A percentile compares a stretch with the other conserved stretches of the same genome.
Conservation (phyloP, 495 filamentous ascomycete species). For the Clohesyomyces aquaticus region DNA sequence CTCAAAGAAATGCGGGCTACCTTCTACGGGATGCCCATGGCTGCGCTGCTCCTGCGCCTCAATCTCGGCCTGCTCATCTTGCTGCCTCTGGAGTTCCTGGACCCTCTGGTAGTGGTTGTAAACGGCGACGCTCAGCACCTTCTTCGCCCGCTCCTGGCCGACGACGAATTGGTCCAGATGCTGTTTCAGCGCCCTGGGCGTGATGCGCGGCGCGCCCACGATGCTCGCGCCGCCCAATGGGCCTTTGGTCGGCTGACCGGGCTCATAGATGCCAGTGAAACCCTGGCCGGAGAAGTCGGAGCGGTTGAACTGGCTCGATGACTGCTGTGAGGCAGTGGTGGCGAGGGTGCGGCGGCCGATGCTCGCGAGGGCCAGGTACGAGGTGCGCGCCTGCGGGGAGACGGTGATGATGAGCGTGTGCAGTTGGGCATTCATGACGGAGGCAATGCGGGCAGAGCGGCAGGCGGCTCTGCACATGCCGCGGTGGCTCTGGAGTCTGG, state of each 20-base stretch:
- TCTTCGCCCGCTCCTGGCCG: constrained; percentile 95
- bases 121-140: constrained; percentile 88
- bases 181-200: constrained; percentile 81
- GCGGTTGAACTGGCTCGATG: constrained; percentile 56
- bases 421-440: constrained; percentile 7
- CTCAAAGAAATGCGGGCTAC: constrained; percentile 46
- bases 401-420: constrained; percentile 24
- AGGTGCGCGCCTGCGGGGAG: constrained; percentile 44
- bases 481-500: neutral
- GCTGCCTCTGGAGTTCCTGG: constrained; percentile 71
- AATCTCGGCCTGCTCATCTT: constrained; percentile 76
- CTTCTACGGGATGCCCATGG: constrained; percentile 56
- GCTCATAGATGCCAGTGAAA: constrained; percentile 78
- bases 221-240: constrained; percentile 42
- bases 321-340: constrained; percentile 5
- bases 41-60: constrained; percentile 54
- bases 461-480: constrained; percentile 13
- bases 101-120: constrained; percentile 96
- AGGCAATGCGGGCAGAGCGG: neutral
- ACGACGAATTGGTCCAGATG: constrained; percentile 96
- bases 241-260: constrained; percentile 55
- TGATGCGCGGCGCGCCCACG: constrained; percentile 55
- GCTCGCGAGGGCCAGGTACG: constrained; percentile 51
- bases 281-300: constrained; percentile 67
- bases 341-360: constrained; percentile 37